Conservation (phyloP, 768 basidiomycete species). For the Ramaria sp. region DNA sequence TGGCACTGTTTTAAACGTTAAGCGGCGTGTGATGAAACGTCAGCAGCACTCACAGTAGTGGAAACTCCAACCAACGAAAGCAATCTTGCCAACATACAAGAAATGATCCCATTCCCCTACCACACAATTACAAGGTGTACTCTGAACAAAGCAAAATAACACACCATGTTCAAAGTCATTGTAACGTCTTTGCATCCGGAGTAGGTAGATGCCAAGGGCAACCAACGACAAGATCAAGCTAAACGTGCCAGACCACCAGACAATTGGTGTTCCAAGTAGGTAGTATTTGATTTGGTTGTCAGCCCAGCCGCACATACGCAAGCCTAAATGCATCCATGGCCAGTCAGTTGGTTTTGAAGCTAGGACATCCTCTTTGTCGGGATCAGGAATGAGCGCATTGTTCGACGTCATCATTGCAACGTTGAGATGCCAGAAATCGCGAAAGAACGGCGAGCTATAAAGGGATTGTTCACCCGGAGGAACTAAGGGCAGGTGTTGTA, state of each 20-base stretch:
- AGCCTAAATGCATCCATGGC: constrained; percentile 81
- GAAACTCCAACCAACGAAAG: constrained; percentile 83
- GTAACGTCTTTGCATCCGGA: constrained; percentile 82
- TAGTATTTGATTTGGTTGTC: constrained; percentile 85
- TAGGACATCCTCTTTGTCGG: constrained; percentile 97
- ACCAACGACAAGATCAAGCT: constrained; percentile 50
- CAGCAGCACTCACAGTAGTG: constrained; percentile 61
- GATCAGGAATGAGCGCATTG: constrained; percentile 93
- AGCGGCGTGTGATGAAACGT: not conserved
- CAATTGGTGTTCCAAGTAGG: constrained; percentile 81
- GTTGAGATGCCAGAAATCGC: constrained; percentile 98
- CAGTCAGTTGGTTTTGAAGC: constrained; percentile 90
- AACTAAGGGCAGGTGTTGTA: constrained; percentile 36
- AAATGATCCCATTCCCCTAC: constrained; percentile 91
- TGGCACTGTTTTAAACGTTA: constrained; percentile 45
- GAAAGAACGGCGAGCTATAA: constrained; percentile 85
- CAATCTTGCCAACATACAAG: constrained; percentile 84
- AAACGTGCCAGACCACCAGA: constrained; percentile 77
- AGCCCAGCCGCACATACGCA: constrained; percentile 98
- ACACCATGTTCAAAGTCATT: constrained; percentile 81
- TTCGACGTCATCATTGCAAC: constrained; percentile 99
- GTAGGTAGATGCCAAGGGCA: constrained; percentile 55
- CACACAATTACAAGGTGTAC: constrained; percentile 2
- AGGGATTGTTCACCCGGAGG: constrained; percentile 73
- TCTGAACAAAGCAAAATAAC: constrained; percentile 19